These are phyloP conservation scores for Crassisporium funariophilum DNA, from an alignment of 768 basidiomycete species.

Conservation along the genomic window DNA sequence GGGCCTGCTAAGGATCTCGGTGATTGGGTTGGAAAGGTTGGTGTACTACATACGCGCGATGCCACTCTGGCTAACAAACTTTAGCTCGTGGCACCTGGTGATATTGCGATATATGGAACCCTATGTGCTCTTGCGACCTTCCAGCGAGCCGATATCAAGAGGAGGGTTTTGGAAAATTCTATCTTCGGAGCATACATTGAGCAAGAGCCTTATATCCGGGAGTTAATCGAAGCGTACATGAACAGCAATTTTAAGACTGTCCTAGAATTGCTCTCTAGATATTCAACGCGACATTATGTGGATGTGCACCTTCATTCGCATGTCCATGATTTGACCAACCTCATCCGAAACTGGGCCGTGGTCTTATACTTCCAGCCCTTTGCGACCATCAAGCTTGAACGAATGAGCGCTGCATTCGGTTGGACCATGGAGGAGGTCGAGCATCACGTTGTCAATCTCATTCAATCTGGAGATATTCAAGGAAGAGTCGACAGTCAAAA, in stretches of 20 bases:
- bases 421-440: constrained; percentile 75
- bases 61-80: background rate
- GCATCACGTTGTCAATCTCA: constrained; percentile 72
- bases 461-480: constrained; percentile 75
- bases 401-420: constrained; percentile 88
- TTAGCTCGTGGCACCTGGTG: constrained; percentile 75
- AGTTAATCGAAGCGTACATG: constrained; percentile 85
- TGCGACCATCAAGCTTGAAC: constrained; percentile 76
- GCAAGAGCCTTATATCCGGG: constrained; percentile 83
- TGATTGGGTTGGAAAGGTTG: constrained; percentile 77
- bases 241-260: constrained; percentile 84
- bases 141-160: constrained; percentile 67
- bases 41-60: constrained; percentile 5
- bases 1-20: constrained; percentile 67
- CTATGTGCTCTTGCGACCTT: constrained; percentile 83
- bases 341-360: constrained; percentile 78
- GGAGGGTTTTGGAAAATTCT: constrained; percentile 66
- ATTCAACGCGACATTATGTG: constrained; percentile 74
- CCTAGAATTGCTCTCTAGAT: constrained; percentile 69
- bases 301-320: constrained; percentile 80
- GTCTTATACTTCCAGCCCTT: constrained; percentile 93
- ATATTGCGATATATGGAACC: constrained; percentile 86
- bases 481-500: constrained; percentile 89
- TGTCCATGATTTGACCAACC: constrained; percentile 60
- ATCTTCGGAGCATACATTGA: constrained; percentile 79